A percentile compares a stretch with the other conserved stretches of the same genome.
phyloP scores from a whole-genome alignment of 225 moss, liverwort and hornwort genomes.

The Polytrichum formosum region DNA sequence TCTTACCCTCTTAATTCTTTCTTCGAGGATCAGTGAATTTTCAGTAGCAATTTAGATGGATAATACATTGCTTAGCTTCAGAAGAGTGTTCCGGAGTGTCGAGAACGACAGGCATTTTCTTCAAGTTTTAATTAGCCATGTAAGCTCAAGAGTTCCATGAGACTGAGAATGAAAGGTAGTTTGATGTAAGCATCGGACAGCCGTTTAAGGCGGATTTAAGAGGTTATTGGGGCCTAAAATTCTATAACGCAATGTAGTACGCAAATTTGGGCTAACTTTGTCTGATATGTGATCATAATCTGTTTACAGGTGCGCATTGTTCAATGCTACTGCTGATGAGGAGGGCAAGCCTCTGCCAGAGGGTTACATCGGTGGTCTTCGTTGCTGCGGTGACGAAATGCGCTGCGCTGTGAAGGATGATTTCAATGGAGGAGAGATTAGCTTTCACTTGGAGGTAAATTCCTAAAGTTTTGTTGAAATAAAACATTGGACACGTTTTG shows the following conservation, averaged over 20 bases:
- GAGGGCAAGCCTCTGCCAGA: slow-evolving; percentile 35
- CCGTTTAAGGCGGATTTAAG: neutral
- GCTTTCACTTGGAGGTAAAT: slow-evolving; percentile 28
- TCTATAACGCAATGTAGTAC: too few species aligned
- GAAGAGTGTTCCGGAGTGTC: too few species aligned
- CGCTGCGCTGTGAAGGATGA: slow-evolving; percentile 36
- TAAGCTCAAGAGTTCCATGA: too few species aligned
- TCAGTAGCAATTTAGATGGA: neutral
- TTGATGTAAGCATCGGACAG: neutral
- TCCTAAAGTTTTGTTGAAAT: neutral
- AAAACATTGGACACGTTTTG: too few species aligned
- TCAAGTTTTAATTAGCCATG: neutral
- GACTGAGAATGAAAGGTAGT: too few species aligned
- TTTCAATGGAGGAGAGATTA: slow-evolving; percentile 18
- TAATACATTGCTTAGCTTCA: too few species aligned
- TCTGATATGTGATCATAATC: too few species aligned
- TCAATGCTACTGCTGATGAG: slow-evolving; percentile 42
- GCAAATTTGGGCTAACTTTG: too few species aligned
- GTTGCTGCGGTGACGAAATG: slow-evolving; percentile 39
- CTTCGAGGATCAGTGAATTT: neutral
- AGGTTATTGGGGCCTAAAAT: neutral
- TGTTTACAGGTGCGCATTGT: slow-evolving; percentile 28
- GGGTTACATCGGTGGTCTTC: slow-evolving; percentile 46
- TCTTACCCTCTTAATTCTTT: neutral
- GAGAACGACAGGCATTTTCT: too few species aligned